A percentile compares a stretch with the other conserved stretches of the same genome.
These are phyloP conservation scores for Trichosporon sp. DNA, from an alignment of 1,284 basidiomycete genomes.

Conservation along the genomic window DNA sequence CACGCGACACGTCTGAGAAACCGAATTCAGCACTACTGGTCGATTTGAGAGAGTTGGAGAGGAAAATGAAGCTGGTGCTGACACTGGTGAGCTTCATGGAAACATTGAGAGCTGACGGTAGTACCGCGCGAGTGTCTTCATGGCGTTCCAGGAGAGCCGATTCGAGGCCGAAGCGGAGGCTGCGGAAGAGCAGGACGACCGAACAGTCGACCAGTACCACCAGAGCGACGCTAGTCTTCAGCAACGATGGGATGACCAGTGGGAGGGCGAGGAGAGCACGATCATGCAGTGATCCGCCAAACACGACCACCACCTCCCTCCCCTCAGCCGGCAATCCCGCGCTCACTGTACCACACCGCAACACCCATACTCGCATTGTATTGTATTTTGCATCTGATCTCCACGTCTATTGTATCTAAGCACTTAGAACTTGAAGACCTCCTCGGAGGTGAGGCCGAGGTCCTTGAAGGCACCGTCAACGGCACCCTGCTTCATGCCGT, in stretches of 20 bases:
- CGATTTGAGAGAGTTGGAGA: constrained; percentile 75
- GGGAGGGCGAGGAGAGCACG: constrained; percentile 9
- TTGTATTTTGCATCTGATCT: neutral
- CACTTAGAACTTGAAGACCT: constrained; percentile 51
- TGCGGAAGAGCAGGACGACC: constrained; percentile 1
- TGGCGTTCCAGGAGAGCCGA: constrained; percentile 65
- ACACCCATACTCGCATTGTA: neutral
- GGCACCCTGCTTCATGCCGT: constrained; percentile 72
- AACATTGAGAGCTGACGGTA: constrained; percentile 42
- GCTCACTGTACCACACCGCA: neutral
- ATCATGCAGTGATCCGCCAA: constrained; percentile 2
- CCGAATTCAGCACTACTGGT: constrained; percentile 72
- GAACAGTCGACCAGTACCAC: neutral
- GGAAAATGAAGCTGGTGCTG: constrained; percentile 90
- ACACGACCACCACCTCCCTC: neutral
- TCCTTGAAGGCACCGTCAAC: constrained; percentile 79
- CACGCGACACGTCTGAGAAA: constrained; percentile 53
- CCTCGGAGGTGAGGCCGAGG: constrained; percentile 76
- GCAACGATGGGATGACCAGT: neutral
- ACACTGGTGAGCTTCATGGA: constrained; percentile 62
- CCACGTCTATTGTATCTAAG: neutral
- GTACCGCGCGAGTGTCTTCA: constrained; percentile 95
- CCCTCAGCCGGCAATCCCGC: neutral
- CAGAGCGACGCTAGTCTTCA: neutral
- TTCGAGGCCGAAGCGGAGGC: constrained; percentile 6